A percentile compares a stretch with the other conserved stretches of the same genome.
Evolutionary conservation across 805 yeast genomes (phyloP).

Genomic region (Starmerella bombicola): DNA sequence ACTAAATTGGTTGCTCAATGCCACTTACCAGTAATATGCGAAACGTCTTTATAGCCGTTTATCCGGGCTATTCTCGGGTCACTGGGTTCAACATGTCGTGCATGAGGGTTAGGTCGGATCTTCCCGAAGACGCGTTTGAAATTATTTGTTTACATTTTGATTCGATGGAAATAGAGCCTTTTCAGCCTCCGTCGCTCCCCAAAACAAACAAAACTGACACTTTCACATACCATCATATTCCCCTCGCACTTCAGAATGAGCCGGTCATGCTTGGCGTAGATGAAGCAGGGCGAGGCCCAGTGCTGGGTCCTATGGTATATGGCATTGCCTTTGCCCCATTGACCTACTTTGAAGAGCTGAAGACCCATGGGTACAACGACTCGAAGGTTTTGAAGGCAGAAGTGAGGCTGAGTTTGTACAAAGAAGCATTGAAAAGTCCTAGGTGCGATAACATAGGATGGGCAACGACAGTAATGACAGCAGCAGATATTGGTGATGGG

Average conservation of each 20-base stretch:
- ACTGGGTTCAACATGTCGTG: too few relatives aligned
- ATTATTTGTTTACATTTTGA: too few relatives aligned
- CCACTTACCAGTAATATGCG: too few relatives aligned
- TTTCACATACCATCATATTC: conserved; percentile 21
- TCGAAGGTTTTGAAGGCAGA: conserved; percentile 75
- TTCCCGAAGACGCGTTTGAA: too few relatives aligned
- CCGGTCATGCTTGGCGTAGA: conserved; percentile 68
- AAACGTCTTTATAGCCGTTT: too few relatives aligned
- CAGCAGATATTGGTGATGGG: conserved; percentile 74
- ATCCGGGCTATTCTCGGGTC: too few relatives aligned
- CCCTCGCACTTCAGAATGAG: conserved; percentile 5
- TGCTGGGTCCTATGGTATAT: conserved; percentile 95
- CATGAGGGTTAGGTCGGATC: too few relatives aligned
- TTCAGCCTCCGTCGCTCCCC: conserved; percentile 17
- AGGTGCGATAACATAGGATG: conserved; percentile 55
- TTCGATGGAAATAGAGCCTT: background rate
- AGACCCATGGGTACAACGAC: conserved; percentile 75
- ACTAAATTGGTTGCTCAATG: too few relatives aligned
- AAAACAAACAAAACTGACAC: conserved; percentile 15
- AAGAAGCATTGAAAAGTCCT: conserved; percentile 3
- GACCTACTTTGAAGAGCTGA: conserved; percentile 38
- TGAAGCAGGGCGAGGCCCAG: conserved; percentile 99
- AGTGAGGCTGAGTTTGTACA: conserved; percentile 49
- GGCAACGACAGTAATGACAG: conserved; percentile 74
- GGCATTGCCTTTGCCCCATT: conserved; percentile 69